phyloP scores from a whole-genome alignment of 129 eudicot species.

The Smallanthus sonchifolius region DNA sequence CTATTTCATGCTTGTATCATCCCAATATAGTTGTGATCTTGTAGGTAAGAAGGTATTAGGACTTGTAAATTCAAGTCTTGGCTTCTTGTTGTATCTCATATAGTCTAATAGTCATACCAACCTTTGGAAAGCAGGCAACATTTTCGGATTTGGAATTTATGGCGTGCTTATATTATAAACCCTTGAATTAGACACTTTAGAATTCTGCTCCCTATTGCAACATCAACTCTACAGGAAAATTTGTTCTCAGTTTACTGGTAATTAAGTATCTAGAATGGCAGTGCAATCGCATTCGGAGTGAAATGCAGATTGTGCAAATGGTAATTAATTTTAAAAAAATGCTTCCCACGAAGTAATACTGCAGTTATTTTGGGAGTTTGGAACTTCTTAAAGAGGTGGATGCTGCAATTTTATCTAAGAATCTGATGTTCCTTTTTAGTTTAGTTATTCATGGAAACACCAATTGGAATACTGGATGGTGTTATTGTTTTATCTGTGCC shows the following conservation, averaged over 20 bases:
- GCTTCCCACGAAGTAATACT: background rate
- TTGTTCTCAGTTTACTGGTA: background rate
- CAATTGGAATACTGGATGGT: background rate
- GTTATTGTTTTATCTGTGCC: no score
- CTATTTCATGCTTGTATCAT: background rate
- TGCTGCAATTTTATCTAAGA: no score
- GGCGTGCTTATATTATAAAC: background rate
- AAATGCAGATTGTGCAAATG: background rate
- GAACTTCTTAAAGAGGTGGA: background rate
- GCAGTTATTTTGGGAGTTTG: background rate
- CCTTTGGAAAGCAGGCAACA: background rate
- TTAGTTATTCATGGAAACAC: background rate
- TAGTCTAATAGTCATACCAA: background rate
- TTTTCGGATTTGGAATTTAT: background rate
- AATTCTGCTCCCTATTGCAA: background rate
- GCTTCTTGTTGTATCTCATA: background rate
- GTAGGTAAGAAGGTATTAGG: background rate
- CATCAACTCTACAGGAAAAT: background rate
- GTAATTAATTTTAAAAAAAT: background rate
- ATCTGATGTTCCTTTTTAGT: background rate
- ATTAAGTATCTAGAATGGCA: background rate
- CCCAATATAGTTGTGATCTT: background rate
- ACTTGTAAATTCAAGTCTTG: no score
- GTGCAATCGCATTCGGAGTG: background rate
- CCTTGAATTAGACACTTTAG: background rate